A percentile compares a stretch with the other conserved stretches of the same genome.
Conservation (phyloP, 2,329 filamentous ascomycete genomes). For the Thielaviopsis populi region DNA sequence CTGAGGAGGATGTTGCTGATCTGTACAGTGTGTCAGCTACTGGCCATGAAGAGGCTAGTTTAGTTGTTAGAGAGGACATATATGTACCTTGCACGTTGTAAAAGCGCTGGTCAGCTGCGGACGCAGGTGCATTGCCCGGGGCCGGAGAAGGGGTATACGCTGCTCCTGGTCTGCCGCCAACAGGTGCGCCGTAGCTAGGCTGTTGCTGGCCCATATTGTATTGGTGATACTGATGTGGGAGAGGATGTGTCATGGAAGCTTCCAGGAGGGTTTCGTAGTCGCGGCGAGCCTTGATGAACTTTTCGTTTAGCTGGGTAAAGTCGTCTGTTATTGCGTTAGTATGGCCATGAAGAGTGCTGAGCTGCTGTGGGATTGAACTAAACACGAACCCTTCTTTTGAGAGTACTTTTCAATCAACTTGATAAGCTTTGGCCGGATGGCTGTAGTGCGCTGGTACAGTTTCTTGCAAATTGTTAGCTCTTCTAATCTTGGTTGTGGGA, state of each 20-base stretch:
- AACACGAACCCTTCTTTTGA: conserved; percentile 73
- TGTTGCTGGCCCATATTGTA: conserved; percentile 41
- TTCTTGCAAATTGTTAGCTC: conserved; percentile 30
- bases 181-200: conserved; percentile 29
- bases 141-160: conserved; percentile 27
- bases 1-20: conserved; percentile 27
- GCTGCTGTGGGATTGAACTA: background rate
- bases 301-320: conserved; percentile 96
- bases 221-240: conserved; percentile 58
- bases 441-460: conserved; percentile 81
- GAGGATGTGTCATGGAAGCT: conserved; percentile 87
- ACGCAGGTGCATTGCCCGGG: conserved; percentile 52
- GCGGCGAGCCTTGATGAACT: conserved; percentile 95
- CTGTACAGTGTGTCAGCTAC: conserved; percentile 17
- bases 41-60: background rate
- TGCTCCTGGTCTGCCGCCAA: conserved; percentile 4
- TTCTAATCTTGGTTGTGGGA: background rate
- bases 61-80: background rate
- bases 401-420: conserved; percentile 98
- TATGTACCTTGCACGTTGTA: conserved; percentile 14
- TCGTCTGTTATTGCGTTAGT: conserved; percentile 50
- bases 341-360: background rate
- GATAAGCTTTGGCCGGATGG: conserved; percentile 91
- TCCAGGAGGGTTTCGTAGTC: conserved; percentile 96
- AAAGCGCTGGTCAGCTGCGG: conserved; percentile 22